Evolutionary conservation across 805 yeast genomes (phyloP).

Genomic region (Wickerhamomyces sydowiorum): DNA sequence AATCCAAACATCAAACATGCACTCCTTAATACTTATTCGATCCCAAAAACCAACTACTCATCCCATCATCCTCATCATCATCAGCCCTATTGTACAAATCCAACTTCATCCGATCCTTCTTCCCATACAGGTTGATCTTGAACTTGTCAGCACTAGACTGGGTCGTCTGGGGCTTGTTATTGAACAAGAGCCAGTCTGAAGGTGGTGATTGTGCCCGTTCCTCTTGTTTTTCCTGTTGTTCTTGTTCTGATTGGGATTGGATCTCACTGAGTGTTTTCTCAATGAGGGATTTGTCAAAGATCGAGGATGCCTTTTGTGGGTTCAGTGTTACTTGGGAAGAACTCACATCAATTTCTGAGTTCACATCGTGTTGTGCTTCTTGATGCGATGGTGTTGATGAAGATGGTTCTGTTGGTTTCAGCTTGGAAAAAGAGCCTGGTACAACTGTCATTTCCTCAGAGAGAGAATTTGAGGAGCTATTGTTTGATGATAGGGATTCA

Average conservation of each 20-base stretch:
- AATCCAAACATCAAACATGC: not conserved
- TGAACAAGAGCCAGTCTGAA: constrained; percentile 6
- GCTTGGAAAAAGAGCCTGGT: constrained; percentile 11
- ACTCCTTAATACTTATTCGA: constrained; percentile 13
- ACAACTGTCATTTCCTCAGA: constrained; percentile 6
- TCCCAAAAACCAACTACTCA: constrained; percentile 19
- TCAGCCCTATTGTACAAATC: constrained; percentile 16
- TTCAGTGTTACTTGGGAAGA: not conserved
- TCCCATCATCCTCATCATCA: constrained; percentile 7
- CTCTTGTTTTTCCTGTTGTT: not conserved
- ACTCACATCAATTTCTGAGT: no score
- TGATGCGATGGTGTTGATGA: not conserved
- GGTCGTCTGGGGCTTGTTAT: not conserved
- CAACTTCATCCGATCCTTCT: constrained; percentile 19
- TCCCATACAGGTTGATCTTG: constrained; percentile 23
- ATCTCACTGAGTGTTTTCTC: constrained; percentile 17
- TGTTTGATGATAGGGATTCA: constrained; percentile 18
- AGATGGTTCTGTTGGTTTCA: not conserved
- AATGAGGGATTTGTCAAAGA: constrained; percentile 19
- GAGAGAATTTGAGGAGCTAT: constrained; percentile 18
- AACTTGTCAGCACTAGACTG: constrained; percentile 5
- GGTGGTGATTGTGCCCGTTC: constrained; percentile 1
- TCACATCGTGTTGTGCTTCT: not conserved
- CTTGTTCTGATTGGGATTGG: constrained; percentile 1
- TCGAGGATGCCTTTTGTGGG: constrained; percentile 4